These are phyloP conservation scores for Tetrapisispora pingtungensis DNA, from an alignment of 805 yeast species.

Conservation along the genomic window DNA sequence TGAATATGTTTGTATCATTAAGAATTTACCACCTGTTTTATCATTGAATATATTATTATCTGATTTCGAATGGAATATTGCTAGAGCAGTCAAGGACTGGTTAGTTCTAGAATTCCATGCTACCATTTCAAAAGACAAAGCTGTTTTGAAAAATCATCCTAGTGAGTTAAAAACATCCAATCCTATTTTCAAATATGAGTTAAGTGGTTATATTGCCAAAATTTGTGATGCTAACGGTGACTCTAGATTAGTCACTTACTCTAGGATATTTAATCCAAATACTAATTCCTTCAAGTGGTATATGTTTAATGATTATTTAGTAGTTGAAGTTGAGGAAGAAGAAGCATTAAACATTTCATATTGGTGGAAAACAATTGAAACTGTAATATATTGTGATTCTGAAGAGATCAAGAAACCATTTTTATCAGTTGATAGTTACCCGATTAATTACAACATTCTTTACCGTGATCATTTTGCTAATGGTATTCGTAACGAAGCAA, in stretches of 20 bases:
- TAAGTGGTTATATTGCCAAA: slow-evolving; percentile 63
- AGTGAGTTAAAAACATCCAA: slow-evolving; percentile 22
- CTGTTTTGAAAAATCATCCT: slow-evolving; percentile 27
- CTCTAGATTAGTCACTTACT: slow-evolving; percentile 48
- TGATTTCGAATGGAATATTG: slow-evolving; percentile 43
- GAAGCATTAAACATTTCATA: slow-evolving; percentile 67
- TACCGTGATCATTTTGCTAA: slow-evolving; percentile 68
- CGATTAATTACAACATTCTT: slow-evolving; percentile 53
- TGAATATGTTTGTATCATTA: slow-evolving; percentile 42
- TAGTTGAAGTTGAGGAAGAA: slow-evolving; percentile 56
- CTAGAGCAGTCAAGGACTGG: slow-evolving; percentile 47
- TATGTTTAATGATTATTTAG: slow-evolving; percentile 85
- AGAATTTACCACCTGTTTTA: slow-evolving; percentile 54
- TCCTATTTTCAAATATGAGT: slow-evolving; percentile 41
- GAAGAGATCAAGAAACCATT: slow-evolving; percentile 33
- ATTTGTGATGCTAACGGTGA: slow-evolving; percentile 47
- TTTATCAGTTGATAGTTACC: slow-evolving; percentile 41
- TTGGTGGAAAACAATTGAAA: slow-evolving; percentile 79
- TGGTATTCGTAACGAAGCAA: slow-evolving; percentile 48
- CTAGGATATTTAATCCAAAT: slow-evolving; percentile 33
- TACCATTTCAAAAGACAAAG: slow-evolving; percentile 30
- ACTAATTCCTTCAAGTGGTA: slow-evolving; percentile 46
- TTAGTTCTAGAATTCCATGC: slow-evolving; percentile 51
- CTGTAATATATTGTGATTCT: slow-evolving; percentile 52
- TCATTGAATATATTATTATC: slow-evolving; percentile 49